Conservation (phyloP, 495 filamentous ascomycete species). For the Neurospora discreta region DNA sequence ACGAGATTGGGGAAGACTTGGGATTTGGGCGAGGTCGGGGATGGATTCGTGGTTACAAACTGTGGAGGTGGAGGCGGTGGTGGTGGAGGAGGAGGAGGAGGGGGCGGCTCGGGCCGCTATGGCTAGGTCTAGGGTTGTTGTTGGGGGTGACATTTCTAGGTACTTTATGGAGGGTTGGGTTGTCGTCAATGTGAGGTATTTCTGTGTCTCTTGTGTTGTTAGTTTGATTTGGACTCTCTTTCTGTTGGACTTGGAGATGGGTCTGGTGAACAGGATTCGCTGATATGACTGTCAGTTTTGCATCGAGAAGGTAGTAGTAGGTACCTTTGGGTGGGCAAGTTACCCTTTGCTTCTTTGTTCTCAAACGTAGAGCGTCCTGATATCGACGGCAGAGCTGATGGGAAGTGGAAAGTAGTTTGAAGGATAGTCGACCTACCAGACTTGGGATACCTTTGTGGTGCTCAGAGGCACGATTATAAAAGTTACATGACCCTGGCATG, state of each 20-base stretch:
- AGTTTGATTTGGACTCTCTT: too few relatives aligned
- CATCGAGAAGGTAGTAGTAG: not conserved
- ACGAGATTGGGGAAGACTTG: not conserved
- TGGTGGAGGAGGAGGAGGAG: not conserved
- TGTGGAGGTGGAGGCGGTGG: not conserved
- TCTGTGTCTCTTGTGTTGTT: too few relatives aligned
- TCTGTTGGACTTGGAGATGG: not conserved
- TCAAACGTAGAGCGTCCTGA: not conserved
- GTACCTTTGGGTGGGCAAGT: not conserved
- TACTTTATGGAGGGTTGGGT: too few relatives aligned
- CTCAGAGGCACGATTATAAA: not conserved
- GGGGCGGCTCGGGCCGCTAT: not conserved
- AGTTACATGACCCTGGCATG: not conserved
- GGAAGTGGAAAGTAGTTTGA: not conserved
- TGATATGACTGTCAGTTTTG: not conserved
- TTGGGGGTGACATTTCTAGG: not conserved
- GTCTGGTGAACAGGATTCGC: too few relatives aligned
- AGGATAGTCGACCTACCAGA: not conserved
- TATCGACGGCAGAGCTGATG: not conserved
- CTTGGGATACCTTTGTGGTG: not conserved
- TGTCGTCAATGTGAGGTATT: not conserved
- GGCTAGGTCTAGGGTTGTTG: not conserved
- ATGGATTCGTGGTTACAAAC: not conserved
- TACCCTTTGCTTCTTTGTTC: not conserved
- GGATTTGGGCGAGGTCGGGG: not conserved